These are phyloP conservation scores for Asclepias syriaca DNA, from an alignment of 257 asterid genomes.

Conservation along the genomic window DNA sequence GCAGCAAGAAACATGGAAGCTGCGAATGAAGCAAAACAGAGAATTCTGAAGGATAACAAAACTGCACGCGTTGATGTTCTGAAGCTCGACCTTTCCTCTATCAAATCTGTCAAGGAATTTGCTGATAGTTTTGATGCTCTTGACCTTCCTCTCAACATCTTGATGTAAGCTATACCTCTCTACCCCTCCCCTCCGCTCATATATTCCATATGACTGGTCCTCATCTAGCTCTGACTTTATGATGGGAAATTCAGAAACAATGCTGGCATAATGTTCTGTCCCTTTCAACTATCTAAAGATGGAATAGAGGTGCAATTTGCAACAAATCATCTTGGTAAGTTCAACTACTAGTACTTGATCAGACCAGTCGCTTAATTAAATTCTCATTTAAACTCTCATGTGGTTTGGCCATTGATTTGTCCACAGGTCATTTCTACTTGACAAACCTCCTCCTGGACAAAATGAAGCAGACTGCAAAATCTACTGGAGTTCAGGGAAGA, in stretches of 20 bases:
- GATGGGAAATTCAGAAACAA: conserved; percentile 56
- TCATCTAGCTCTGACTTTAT: neutral
- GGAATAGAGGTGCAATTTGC: conserved; percentile 90
- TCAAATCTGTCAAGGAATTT: conserved; percentile 57
- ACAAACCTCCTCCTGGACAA: conserved; percentile 79
- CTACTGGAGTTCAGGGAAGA: conserved; percentile 70
- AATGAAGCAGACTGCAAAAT: conserved; percentile 74
- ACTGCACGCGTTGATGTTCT: conserved; percentile 59
- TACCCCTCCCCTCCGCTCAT: neutral
- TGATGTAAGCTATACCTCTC: conserved; percentile 38
- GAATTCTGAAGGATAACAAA: conserved; percentile 36
- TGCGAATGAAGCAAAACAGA: conserved; percentile 65
- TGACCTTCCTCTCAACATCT: conserved; percentile 80
- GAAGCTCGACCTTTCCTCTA: conserved; percentile 67
- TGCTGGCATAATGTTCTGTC: conserved; percentile 92
- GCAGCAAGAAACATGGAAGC: conserved; percentile 75
- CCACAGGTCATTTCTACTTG: conserved; percentile 86
- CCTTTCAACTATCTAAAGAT: conserved; percentile 70
- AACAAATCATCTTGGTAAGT: conserved; percentile 84
- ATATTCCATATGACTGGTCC: no score
- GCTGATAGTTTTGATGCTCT: conserved; percentile 52
- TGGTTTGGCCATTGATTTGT: neutral
- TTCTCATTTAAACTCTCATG: neutral
- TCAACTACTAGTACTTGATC: neutral
- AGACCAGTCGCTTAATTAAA: neutral